Evolutionary conservation across 2,329 filamentous ascomycete species (phyloP).

Genomic region (Bertia moriformis): DNA sequence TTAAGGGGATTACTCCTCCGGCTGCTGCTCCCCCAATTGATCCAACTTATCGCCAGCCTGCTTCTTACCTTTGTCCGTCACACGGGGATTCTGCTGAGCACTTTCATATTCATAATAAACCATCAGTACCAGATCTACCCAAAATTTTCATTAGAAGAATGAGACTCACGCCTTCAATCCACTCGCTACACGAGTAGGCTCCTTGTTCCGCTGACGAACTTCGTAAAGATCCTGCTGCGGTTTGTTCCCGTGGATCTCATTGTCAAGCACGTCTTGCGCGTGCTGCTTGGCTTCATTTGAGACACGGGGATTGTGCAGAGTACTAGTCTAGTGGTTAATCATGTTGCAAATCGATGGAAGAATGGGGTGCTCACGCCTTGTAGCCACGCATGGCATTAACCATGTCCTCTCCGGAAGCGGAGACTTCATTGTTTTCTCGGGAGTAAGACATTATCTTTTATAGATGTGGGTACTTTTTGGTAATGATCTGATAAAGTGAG

Average conservation of each 20-base stretch:
- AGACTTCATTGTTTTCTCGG: background rate
- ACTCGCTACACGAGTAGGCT: conserved; percentile 6
- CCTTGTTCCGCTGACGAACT: conserved; percentile 5
- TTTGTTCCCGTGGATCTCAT: conserved; percentile 5
- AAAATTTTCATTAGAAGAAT: conserved; percentile 1
- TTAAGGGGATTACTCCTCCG: background rate
- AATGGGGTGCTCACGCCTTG: background rate
- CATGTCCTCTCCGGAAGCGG: background rate
- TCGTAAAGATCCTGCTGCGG: conserved; percentile 6
- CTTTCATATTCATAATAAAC: no score
- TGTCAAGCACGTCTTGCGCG: conserved; percentile 6
- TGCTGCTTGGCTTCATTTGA: conserved; percentile 8
- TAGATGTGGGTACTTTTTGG: no score
- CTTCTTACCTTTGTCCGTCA: background rate
- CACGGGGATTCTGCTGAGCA: background rate
- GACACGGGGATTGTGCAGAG: conserved; percentile 7
- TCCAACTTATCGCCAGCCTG: background rate
- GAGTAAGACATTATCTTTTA: background rate
- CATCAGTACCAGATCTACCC: no score
- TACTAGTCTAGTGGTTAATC: no score
- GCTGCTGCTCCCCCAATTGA: background rate
- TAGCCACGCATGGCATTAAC: background rate
- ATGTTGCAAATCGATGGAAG: no score
- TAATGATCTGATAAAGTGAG: no score
- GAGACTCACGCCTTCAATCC: conserved; percentile 8